Evolutionary conservation across 2,329 filamentous ascomycete species (phyloP), one percentile per base, ranked within the genome.

Genomic region (Hirsutella rhossiliensis): DNA sequence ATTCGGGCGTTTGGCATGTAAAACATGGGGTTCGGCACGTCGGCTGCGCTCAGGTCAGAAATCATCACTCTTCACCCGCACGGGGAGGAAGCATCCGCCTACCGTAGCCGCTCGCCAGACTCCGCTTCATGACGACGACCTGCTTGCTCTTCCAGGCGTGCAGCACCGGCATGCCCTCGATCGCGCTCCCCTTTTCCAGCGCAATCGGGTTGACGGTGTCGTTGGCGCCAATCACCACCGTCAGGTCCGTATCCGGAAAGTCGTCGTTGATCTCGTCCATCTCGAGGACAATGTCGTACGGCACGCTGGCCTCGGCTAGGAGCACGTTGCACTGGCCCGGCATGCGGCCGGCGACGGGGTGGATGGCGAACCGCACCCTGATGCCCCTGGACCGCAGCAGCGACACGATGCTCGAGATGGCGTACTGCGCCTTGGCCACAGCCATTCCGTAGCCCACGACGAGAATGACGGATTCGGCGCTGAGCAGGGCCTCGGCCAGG

Each of bases 211-310:
- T 94, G 32, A 94, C 88, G 0, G 88, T 94, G 55, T 95, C 88
- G 54, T 95, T 94, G 9, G 88, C 88, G 3, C 88, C 88, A 56
- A 94, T 94, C 0, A 94, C 87, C 4, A 94, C 75, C 0, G 86
- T 88, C 11, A 94, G 71, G 55, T 94, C 88, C 0, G 88, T 94
- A 27, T 92, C 84, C 7, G 72, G 63, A 60, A 94, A 95, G 56
- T 94, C 87, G 49, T 94, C 87, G 61, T 94, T 95, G 66, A 94
- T 94, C 68, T 95, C 88, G 54, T 94, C 88, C 87, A 94, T 94
- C 65, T 95, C 87, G 39, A 94, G 73, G 27, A 94, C 87, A 45
- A 94, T 90, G 54, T 95, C 88, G 56, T 94, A 94, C 3, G 87
- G 87, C 28, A 94, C 88, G 30, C 76, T 82, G 1, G 88, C 88